Evolutionary conservation across 768 basidiomycete genomes (phyloP).

Genomic region (Leccinum rimulosum): DNA sequence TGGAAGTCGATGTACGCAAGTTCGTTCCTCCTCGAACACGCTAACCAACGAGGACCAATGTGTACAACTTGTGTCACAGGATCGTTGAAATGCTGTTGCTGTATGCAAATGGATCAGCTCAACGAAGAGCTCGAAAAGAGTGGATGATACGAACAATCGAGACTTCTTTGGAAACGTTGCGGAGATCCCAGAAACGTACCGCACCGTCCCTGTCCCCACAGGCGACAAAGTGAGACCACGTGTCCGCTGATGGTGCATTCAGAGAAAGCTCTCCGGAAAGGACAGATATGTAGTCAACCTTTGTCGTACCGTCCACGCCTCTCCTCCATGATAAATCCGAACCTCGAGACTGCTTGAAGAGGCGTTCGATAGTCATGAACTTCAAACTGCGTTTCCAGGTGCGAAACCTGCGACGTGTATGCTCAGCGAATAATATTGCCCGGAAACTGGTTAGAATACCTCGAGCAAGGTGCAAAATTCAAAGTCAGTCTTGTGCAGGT

Average conservation of each 20-base stretch:
- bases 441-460: conserved; percentile 27
- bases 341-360: conserved; percentile 36
- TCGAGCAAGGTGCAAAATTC: conserved; percentile 44
- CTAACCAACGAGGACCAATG: conserved; percentile 33
- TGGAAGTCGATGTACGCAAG: conserved; percentile 26
- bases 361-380: conserved; percentile 46
- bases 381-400: conserved; percentile 52
- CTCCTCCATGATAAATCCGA: conserved; percentile 40
- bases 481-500: conserved; percentile 38
- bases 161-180: conserved; percentile 32
- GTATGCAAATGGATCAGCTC: neutral
- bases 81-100: conserved; percentile 37
- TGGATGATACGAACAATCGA: conserved; percentile 19
- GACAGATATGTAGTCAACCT: conserved; percentile 34
- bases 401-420: conserved; percentile 37
- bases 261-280: conserved; percentile 13
- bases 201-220: conserved; percentile 43
- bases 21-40: conserved; percentile 39
- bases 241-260: conserved; percentile 18
- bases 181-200: conserved; percentile 49
- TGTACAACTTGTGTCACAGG: conserved; percentile 40
- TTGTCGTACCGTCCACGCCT: conserved; percentile 44
- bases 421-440: neutral
- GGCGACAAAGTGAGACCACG: conserved; percentile 37
- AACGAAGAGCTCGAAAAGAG: neutral